A percentile compares a stretch with the other conserved stretches of the same genome.
phyloP scores from a whole-genome alignment of 129 eudicot species.

The Centrapalus pauciflorus region DNA sequence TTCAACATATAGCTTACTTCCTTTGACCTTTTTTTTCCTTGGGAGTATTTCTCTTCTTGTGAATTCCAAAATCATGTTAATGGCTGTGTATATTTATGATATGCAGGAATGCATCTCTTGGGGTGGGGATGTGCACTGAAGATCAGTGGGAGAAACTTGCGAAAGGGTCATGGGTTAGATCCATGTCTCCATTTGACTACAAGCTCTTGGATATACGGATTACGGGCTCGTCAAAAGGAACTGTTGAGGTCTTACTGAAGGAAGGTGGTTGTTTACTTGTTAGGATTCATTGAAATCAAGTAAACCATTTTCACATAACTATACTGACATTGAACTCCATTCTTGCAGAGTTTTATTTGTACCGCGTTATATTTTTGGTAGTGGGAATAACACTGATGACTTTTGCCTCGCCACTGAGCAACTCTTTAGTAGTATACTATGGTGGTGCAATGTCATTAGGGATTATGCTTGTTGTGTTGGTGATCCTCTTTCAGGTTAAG shows the following conservation, averaged over 20 bases:
- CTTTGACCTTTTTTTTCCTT: neutral
- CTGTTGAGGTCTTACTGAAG: constrained; percentile 45
- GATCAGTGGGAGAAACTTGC: constrained; percentile 71
- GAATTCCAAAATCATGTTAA: neutral
- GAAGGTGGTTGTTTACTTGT: constrained; percentile 72
- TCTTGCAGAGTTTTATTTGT: constrained; percentile 57
- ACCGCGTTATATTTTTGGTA: constrained; percentile 57
- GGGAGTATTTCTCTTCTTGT: neutral
- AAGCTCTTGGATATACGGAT: constrained; percentile 68
- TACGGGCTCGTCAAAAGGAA: constrained; percentile 42
- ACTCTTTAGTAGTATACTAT: constrained; percentile 72
- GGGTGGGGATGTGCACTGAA: constrained; percentile 79
- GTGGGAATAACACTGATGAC: constrained; percentile 58
- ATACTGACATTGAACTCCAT: constrained; percentile 5
- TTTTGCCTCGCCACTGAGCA: constrained; percentile 60
- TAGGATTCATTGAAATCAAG: neutral
- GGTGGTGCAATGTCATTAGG: constrained; percentile 90
- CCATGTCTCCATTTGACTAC: constrained; percentile 95
- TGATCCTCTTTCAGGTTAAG: constrained; percentile 88
- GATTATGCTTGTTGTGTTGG: constrained; percentile 65
- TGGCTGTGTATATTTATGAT: neutral
- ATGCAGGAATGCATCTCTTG: constrained; percentile 75
- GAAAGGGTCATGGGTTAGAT: constrained; percentile 63
- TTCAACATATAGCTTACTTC: neutral
- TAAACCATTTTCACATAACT: neutral